Evolutionary conservation across 768 basidiomycete genomes (phyloP), one percentile per base, ranked within the genome.

Genomic region (Gyrodon lividus): DNA sequence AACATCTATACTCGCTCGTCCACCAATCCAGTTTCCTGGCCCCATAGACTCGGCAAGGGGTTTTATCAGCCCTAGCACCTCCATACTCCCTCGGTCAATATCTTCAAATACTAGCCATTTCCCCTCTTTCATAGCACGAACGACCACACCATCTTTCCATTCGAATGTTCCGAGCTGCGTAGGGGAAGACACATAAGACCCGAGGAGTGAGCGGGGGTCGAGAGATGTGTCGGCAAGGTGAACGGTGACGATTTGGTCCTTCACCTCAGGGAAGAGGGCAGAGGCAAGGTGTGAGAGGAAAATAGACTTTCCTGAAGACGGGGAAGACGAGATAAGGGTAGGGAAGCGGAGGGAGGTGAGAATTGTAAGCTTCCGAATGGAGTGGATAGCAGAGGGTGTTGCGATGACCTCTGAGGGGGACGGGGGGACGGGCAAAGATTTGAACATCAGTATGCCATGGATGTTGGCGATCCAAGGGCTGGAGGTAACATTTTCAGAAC

Each of bases 171-270:
- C 96, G 0, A 92, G 85, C 22, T 80, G 80, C 2, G 79, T 83
- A 0, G 87, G 77, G 0, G 96, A 97, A 2, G 96, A 96, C 3
- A 92, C 76, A 52, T 98, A 96, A 2, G 92, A 94, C 5, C 97
- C 96, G 38, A 99, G 79, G 5, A 99, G 78, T 0, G 93, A 87
- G 20, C 96, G 88, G 26, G 95, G 87, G 63, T 99, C 96, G 40
- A 99, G 77, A 2, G 96, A 96, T 0, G 94, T 96, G 60, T 98
- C 97, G 6, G 93, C 92, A 22, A 98, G 83, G 60, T 96, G 89
- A 52, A 99, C 85, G 1, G 81, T 85, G 28, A 98, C 79, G 37
- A 97, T 79, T 40, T 92, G 84, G 52, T 86, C 85, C 46, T 71
- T 74, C 6, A 70, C 62, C 17, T 72, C 72, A 0, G 91, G 86